Base-by-base conservation (phyloP, 208 protist species). In the Strigomonas culicis region DNA sequence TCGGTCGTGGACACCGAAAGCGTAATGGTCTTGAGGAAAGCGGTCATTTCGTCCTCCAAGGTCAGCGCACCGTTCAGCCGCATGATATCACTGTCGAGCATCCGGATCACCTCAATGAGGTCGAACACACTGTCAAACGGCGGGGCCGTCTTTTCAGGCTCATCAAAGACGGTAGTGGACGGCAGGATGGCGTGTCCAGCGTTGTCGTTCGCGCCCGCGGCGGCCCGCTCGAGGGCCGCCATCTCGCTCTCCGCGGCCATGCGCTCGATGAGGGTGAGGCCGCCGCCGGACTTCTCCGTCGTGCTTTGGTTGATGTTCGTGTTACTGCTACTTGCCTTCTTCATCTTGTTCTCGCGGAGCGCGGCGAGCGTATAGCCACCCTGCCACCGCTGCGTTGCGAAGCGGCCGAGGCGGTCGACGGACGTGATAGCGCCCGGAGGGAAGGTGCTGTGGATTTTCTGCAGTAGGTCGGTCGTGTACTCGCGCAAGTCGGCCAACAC, bases 21-120 rank as follows among this genome's bases (percentile, higher is more conserved):
- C 8, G 90, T 93, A 46, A 95, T 77, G 8, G 85, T 86, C 66
- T 90, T 87, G 50, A 95, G 75, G 59, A 95, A 93, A 10, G 90
- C 86, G 2, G 75, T 74, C 70, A 92, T 90, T 63, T 95, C 90
- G 62, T 93, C 83, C 41, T 95, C 82, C 43, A 95, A 80, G 46
- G 77, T 90, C 24, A 92, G 62, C 0, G 74, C 74, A 11, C 49
- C 43, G 70, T 88, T 84, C 43, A 95, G 75, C 30, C 79, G 63
- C 30, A 81, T 71, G 66, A 91, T 84, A 47, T 88, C 76, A 0
- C 19, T 25, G 41, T 84, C 82, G 19, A 93, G 70, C 1, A 53
- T 25, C 19, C 60, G 68, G 13, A 91, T 64, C 4, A 93, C 24
- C 10, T 90, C 78, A 0, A 86, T 7, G 22, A 88, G 61, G 15